These are phyloP conservation scores for Cyclotella distinguenda DNA, from an alignment of 108 stramenopile species.

Conservation along the genomic window DNA sequence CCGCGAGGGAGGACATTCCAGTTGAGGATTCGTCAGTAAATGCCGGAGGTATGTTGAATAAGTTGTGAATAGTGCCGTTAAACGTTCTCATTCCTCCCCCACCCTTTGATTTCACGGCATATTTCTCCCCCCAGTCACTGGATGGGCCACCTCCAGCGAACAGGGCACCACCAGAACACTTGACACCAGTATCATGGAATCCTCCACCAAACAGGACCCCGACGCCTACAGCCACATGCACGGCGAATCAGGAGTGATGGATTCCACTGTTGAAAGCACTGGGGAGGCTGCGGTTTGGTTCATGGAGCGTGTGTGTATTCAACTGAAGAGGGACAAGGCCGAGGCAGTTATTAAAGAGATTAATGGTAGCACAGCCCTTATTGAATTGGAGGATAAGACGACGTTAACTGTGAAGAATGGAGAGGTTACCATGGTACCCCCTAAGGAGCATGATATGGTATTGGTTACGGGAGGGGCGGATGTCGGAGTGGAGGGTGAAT, in stretches of 20 bases:
- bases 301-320: conserved; percentile 90
- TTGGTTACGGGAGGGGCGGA: conserved; percentile 88
- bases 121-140: conserved; percentile 17
- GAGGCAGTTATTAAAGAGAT: conserved; percentile 84
- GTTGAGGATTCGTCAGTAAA: conserved; percentile 33
- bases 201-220: conserved; percentile 37
- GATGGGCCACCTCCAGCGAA: conserved; percentile 58
- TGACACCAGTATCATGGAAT: conserved; percentile 17
- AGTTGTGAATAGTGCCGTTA: neutral
- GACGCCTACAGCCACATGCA: conserved; percentile 34
- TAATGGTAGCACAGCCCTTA: conserved; percentile 65
- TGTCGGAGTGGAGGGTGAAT: conserved; percentile 86
- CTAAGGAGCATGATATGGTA: conserved; percentile 86
- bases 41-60: conserved; percentile 20
- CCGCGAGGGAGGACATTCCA: conserved; percentile 37
- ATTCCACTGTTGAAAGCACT: conserved; percentile 46
- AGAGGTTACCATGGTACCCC: conserved; percentile 74
- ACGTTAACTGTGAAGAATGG: conserved; percentile 57
- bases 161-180: conserved; percentile 62
- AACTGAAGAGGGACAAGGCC: conserved; percentile 57
- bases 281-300: conserved; percentile 86
- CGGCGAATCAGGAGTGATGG: conserved; percentile 48
- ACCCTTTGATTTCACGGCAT: neutral
- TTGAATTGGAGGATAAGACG: conserved; percentile 76
- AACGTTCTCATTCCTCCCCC: neutral